Conservation (phyloP, 179 eudicot species). For the Beta lomatogona region DNA sequence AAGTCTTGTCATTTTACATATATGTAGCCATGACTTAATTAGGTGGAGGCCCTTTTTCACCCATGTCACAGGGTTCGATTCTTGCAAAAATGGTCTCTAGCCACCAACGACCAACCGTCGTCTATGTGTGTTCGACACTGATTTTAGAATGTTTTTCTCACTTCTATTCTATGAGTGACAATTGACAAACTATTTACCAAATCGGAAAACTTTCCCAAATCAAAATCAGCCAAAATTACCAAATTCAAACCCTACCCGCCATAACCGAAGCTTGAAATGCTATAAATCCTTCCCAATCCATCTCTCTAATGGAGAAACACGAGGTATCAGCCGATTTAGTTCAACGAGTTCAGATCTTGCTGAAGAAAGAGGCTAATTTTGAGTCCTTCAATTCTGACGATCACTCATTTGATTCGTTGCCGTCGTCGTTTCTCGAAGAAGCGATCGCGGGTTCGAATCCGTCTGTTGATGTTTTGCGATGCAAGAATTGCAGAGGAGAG, state of each 20-base stretch:
- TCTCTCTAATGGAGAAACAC: not conserved
- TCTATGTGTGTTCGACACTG: no score
- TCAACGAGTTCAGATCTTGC: conserved; percentile 51
- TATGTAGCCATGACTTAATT: no score
- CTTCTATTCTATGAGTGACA: not conserved
- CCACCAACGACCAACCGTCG: no score
- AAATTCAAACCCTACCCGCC: conserved; percentile 9
- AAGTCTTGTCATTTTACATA: no score
- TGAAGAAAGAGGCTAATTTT: conserved; percentile 55
- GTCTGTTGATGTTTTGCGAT: conserved; percentile 50
- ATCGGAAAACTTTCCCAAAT: not conserved
- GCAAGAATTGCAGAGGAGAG: conserved; percentile 57
- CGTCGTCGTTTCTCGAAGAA: conserved; percentile 42
- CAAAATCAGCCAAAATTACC: not conserved
- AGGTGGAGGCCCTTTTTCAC: no score
- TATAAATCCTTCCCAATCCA: not conserved
- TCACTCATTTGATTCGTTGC: conserved; percentile 47
- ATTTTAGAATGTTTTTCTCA: not conserved
- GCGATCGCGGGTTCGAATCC: conserved; percentile 49
- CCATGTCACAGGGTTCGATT: no score
- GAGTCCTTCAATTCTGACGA: conserved; percentile 45
- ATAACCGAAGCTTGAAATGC: conserved; percentile 8
- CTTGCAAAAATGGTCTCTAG: no score
- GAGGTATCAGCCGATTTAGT: conserved; percentile 50
- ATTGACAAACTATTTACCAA: not conserved